These are phyloP conservation scores for Gossypium ekmanianum DNA, from an alignment of 345 rosid genomes.

Conservation along the genomic window DNA sequence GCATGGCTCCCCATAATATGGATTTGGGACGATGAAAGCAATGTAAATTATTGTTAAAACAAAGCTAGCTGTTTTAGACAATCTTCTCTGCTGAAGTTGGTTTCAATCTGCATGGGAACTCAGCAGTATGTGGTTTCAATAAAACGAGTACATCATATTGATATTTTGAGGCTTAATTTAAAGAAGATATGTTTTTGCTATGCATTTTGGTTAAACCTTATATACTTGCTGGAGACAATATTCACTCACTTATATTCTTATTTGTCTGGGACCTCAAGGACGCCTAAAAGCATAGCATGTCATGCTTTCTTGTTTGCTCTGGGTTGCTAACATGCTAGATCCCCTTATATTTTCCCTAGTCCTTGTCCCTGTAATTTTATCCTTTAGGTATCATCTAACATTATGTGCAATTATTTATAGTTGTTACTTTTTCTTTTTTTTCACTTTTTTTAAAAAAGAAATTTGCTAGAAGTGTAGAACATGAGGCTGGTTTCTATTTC, in stretches of 20 bases:
- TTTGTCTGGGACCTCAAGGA: not conserved
- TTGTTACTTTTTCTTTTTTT: not conserved
- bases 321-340: not conserved
- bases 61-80: not conserved
- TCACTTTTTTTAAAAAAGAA: not conserved
- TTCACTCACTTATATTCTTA: not conserved
- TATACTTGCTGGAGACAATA: not conserved
- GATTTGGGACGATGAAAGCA: not conserved
- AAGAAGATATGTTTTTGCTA: not conserved
- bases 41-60: conserved; percentile 4
- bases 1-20: not conserved
- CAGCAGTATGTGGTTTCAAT: not conserved
- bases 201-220: not conserved
- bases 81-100: not conserved
- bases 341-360: not conserved
- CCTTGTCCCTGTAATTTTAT: not conserved
- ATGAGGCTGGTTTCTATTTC: not conserved
- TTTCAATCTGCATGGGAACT: not conserved
- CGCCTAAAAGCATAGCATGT: not conserved
- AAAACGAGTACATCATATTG: not conserved
- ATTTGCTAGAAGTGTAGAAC: not conserved
- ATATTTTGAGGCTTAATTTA: conserved; percentile 6
- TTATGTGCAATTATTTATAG: not conserved
- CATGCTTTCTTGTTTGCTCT: not conserved
- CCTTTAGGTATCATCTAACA: not conserved